These are phyloP conservation scores for Liriodendron chinense DNA, from an alignment of 164 flowering plant species.

Conservation along the genomic window DNA sequence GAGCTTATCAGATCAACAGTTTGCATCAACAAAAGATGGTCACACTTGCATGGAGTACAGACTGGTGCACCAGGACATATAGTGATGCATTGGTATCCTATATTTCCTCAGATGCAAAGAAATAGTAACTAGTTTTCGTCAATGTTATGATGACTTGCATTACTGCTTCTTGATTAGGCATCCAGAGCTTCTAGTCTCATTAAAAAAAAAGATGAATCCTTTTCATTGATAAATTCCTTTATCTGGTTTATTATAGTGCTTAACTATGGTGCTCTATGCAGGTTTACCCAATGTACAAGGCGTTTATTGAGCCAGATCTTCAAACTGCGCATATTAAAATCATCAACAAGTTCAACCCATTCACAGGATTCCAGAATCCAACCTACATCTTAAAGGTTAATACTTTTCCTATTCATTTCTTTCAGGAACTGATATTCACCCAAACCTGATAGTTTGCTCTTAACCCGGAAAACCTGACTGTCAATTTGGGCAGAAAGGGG, in stretches of 20 bases:
- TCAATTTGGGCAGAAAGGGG: not conserved
- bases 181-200: no score
- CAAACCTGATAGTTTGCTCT: not conserved
- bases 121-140: not conserved
- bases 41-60: no score
- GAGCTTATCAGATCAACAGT: no score
- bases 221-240: not conserved
- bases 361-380: constrained; percentile 91
- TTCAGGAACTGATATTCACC: not conserved
- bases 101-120: not conserved
- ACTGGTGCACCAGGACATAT: no score
- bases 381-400: constrained; percentile 89
- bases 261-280: constrained; percentile 19
- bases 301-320: constrained; percentile 97
- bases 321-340: constrained; percentile 92
- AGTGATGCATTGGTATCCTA: no score
- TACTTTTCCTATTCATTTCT: not conserved
- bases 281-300: constrained; percentile 99
- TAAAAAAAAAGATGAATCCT: no score
- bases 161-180: not conserved
- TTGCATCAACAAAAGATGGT: no score
- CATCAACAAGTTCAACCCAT: constrained; percentile 93
- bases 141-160: not conserved
- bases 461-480: not conserved
- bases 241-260: not conserved